Evolutionary conservation across 2,329 filamentous ascomycete species (phyloP), one percentile per base, ranked within the genome.

Genomic region (Stagonosporopsis vannaccii): DNA sequence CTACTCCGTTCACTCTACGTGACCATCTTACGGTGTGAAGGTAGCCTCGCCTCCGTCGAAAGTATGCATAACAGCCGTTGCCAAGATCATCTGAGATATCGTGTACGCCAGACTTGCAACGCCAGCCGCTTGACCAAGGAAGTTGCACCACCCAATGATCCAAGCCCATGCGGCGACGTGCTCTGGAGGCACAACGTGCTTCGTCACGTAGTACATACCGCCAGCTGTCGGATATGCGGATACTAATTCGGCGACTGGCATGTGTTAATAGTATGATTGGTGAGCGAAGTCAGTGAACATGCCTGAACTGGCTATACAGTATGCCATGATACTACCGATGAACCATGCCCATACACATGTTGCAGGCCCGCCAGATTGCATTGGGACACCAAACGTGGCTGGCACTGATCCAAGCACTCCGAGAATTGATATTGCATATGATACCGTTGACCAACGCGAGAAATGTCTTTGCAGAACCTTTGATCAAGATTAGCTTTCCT

Each of bases 181-280:
- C 51, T 85, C 80, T 15, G 79, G 75, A 8, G 85, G 85, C 2
- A 88, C 85, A 30, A 88, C 85, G 67, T 86, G 82, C 65, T 88
- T 88, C 9, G 85, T 87, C 30, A 87, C 85, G 69, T 87, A 89
- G 71, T 88, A 88, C 85, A 89, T 88, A 2, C 86, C 86, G 19
- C 86, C 86, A 2, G 85, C 85, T 2, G 86, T 89, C 30, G 86
- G 86, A 73, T 88, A 88, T 28, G 85, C 86, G 7, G 85, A 88
- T 25, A 88, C 85, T 48, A 88, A 73, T 72, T 88, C 86, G 39
- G 86, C 82, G n/a, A 88, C 86, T 82, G 37, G 19, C 7, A 30
- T 42, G 39, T 9, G 15, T 51, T 33, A 36, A 40, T 25, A 17
- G 22, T 8, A 33, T 25, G 7, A 19, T 30, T 19, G 4, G 2